Base-by-base conservation (phyloP, 1,284 basidiomycete species). In the Porogramme epimiltina region DNA sequence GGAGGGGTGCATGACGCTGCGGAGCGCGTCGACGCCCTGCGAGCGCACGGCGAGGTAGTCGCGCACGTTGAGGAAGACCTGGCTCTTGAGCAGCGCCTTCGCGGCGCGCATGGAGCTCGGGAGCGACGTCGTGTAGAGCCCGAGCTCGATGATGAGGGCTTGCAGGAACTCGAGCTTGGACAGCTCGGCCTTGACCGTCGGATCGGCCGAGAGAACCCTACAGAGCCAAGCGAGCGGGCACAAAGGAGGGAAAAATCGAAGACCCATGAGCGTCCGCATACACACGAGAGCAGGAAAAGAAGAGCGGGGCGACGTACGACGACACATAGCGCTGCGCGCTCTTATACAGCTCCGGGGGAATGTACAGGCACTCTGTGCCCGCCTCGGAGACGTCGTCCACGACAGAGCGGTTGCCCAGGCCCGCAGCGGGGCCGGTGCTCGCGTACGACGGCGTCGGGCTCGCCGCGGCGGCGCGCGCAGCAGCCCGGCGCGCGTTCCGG, bases 11-110 rank as follows among this genome's bases (percentile, higher is more conserved):
- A 90, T 76, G 48, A 83, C 78, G 37, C 70, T 60, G 51, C 74
- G 79, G 25, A 91, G 71, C n/a, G 83, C 85, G 15, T 74, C 76
- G 25, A 78, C 79, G 2, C 87, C 87, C 61, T 83, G 74, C 51
- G 71, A 74, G 37, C 88, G 83, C 34, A 78, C 77, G n/a, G 78
- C 76, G 53, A 89, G 73, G 66, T 91, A 90, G 55, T 90, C 87
- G 45, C 76, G 75, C 52, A 91, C 78, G 62, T 88, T 89, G 36
- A 90, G 62, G 65, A 89, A 89, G 0, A 74, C 86, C 42, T 75
- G 74, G 4, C 80, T 72, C 68, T 85, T 89, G 41, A 91, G 68
- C 39, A 86, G 68, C 22, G 78, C 77, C 60, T 79, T 83, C 13
- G 87, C 87, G 13, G 84, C 73, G 23, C 68, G 80, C 43, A 90